These are phyloP conservation scores for Didymella arachidicola DNA, from an alignment of 2,329 filamentous ascomycete species.

Conservation along the genomic window DNA sequence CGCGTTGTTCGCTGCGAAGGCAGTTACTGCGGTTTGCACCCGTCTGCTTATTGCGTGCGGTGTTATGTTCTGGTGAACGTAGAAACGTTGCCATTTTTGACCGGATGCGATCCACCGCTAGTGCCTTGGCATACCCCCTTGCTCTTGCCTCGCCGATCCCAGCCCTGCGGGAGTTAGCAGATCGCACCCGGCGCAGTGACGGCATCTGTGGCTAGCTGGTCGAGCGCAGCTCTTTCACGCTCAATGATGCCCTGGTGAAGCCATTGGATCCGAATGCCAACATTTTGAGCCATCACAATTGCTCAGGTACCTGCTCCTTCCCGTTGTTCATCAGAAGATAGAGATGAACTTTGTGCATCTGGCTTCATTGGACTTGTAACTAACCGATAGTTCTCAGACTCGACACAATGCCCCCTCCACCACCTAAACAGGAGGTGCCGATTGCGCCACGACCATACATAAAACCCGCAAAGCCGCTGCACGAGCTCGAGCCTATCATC, in stretches of 20 bases:
- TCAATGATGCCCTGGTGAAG: constrained; percentile 4
- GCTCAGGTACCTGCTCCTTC: constrained; percentile 2
- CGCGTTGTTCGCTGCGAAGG: constrained; percentile 35
- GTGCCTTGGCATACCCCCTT: constrained; percentile 26
- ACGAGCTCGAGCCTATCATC: constrained; percentile 69
- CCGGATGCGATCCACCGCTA: constrained; percentile 30
- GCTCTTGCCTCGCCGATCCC: constrained; percentile 11
- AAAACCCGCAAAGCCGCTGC: constrained; percentile 40
- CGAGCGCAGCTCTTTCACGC: constrained; percentile 14
- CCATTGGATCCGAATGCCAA: constrained; percentile 7
- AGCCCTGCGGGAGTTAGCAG: constrained; percentile 31
- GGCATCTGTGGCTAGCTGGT: constrained; percentile 19
- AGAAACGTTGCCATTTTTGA: constrained; percentile 40
- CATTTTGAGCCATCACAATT: constrained; percentile 27
- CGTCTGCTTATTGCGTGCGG: constrained; percentile 38
- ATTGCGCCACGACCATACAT: not conserved
- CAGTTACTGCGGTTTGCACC: constrained; percentile 41
- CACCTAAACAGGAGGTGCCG: constrained; percentile 19
- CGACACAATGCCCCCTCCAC: constrained; percentile 17
- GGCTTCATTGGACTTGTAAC: constrained; percentile 28
- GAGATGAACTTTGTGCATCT: not conserved
- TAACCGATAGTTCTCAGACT: constrained; percentile 14
- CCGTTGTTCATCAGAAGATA: not conserved
- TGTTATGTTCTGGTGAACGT: constrained; percentile 31
- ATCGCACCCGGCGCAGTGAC: constrained; percentile 18